These are phyloP conservation scores for Naganishia friedmannii DNA, from an alignment of 768 basidiomycete species.

Conservation along the genomic window DNA sequence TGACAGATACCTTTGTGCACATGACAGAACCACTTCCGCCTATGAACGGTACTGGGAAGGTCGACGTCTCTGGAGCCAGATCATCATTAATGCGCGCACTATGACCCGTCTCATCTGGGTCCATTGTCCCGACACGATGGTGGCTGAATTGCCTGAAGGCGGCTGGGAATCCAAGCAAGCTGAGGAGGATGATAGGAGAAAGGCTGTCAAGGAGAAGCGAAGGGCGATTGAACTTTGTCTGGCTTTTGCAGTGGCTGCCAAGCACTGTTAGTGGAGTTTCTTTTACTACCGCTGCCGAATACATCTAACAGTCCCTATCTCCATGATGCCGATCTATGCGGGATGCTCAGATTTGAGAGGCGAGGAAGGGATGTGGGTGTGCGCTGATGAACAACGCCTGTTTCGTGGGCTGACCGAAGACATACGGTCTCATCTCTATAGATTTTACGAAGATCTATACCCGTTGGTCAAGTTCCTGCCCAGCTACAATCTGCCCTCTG, in stretches of 20 bases:
- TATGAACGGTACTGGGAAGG: slow-evolving; percentile 38
- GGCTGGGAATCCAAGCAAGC: slow-evolving; percentile 16
- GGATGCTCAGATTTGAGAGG: slow-evolving; percentile 38
- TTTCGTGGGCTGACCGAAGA: neutral
- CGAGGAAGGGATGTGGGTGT: slow-evolving; percentile 48
- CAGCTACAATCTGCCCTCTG: slow-evolving; percentile 33
- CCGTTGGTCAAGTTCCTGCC: slow-evolving; percentile 41
- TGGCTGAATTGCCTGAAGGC: neutral
- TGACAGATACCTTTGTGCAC: neutral
- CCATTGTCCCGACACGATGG: slow-evolving; percentile 36
- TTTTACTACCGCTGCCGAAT: neutral
- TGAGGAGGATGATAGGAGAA: slow-evolving; percentile 12
- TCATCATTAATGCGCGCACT: slow-evolving; percentile 42
- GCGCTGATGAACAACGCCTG: neutral
- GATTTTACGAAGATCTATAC: slow-evolving; percentile 50
- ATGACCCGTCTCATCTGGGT: slow-evolving; percentile 50
- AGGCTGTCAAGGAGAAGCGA: slow-evolving; percentile 28
- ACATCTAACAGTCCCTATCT: neutral
- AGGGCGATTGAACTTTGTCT: slow-evolving; percentile 35
- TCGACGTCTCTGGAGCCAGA: slow-evolving; percentile 46
- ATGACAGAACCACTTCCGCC: slow-evolving; percentile 15
- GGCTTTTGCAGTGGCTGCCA: slow-evolving; percentile 48
- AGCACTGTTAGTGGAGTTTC: slow-evolving; percentile 40
- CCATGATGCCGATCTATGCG: neutral
- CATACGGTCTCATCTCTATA: neutral